Percentiles rank a stretch among this genome's conserved stretches.
Conservation (phyloP, 2,329 filamentous ascomycete genomes). For the Colletotrichum spaethianum region DNA sequence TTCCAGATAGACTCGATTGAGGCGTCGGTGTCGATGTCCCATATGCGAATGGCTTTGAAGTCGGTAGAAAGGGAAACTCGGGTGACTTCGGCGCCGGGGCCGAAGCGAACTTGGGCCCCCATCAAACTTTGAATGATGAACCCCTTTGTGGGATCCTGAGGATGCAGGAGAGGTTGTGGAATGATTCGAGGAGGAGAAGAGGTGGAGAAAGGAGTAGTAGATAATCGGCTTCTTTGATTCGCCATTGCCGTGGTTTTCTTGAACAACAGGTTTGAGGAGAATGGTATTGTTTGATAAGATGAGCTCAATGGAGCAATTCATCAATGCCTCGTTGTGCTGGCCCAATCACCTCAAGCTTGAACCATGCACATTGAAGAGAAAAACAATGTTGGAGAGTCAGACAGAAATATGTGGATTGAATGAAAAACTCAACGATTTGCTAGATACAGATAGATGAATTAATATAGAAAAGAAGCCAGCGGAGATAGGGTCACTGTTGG, state of each 20-base stretch:
- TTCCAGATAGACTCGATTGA: background rate
- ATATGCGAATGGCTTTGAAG: background rate
- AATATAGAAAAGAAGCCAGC: background rate
- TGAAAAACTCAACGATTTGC: background rate
- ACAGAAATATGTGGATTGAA: background rate
- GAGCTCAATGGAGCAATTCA: background rate
- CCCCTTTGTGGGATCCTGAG: background rate
- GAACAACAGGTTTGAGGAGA: fast-evolving
- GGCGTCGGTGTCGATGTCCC: too few species aligned
- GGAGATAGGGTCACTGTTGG: background rate
- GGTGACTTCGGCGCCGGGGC: background rate
- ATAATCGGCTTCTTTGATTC: fast-evolving
- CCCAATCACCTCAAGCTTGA: background rate
- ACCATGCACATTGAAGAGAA: background rate
- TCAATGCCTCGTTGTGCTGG: background rate
- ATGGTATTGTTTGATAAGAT: background rate
- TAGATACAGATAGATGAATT: too few species aligned
- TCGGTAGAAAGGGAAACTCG: background rate
- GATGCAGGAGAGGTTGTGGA: background rate
- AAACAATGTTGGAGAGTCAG: too few species aligned
- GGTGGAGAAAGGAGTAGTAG: background rate
- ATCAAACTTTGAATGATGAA: background rate
- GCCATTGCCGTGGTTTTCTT: background rate
- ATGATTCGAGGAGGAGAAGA: background rate
- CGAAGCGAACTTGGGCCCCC: background rate